Evolutionary conservation across 805 yeast genomes (phyloP).

Genomic region (Starmerella bombicola): DNA sequence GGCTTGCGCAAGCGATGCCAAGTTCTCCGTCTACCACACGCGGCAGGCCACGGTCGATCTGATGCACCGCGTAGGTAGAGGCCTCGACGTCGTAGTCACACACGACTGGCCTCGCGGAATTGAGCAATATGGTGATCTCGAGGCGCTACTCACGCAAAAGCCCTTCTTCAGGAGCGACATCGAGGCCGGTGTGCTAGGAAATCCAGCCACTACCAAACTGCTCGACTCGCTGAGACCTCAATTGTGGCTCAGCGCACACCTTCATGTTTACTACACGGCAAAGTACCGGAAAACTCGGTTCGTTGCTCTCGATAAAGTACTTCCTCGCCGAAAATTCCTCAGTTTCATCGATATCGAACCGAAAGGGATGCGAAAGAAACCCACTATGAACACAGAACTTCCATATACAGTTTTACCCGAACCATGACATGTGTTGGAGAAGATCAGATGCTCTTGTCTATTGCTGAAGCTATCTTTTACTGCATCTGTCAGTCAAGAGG

Average conservation of each 20-base stretch:
- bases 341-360: constrained; percentile 34
- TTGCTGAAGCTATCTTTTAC: no score
- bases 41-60: constrained; percentile 50
- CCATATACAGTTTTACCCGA: no score
- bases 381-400: no score
- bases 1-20: constrained; percentile 8
- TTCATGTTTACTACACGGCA: constrained; percentile 67
- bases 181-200: constrained; percentile 49
- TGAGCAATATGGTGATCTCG: constrained; percentile 48
- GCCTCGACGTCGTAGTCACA: constrained; percentile 48
- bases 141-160: constrained; percentile 41
- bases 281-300: constrained; percentile 40
- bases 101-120: constrained; percentile 96
- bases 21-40: constrained; percentile 60
- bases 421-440: no score
- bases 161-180: constrained; percentile 61
- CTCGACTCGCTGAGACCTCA: constrained; percentile 50
- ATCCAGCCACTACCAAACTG: constrained; percentile 39
- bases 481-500: no score
- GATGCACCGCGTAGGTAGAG: constrained; percentile 26
- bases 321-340: constrained; percentile 49
- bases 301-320: constrained; percentile 75
- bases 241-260: constrained; percentile 81
- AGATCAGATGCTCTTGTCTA: no score
- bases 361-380: neutral